phyloP scores from a whole-genome alignment of 768 basidiomycete species.

The Mrakia frigida region DNA sequence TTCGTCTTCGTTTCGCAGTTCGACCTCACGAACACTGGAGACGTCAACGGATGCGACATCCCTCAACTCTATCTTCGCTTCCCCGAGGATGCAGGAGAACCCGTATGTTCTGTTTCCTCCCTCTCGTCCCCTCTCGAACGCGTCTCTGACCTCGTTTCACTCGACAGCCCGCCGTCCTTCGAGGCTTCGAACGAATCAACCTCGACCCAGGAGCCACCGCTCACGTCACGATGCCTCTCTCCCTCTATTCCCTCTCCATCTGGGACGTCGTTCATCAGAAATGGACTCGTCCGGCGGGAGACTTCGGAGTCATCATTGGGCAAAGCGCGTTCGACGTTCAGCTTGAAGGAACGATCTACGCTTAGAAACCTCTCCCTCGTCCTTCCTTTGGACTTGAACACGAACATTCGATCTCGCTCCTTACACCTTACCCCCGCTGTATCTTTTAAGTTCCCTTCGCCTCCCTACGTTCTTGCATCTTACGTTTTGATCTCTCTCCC shows the following conservation, averaged over 20 bases:
- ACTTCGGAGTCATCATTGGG: slow-evolving; percentile 13
- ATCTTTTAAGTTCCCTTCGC: neutral
- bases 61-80: slow-evolving; percentile 37
- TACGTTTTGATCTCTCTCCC: neutral
- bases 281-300: slow-evolving; percentile 25
- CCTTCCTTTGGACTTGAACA: no score
- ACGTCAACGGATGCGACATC: slow-evolving; percentile 57
- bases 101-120: slow-evolving; percentile 3
- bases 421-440: neutral
- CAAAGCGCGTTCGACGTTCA: slow-evolving; percentile 16
- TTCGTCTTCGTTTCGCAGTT: slow-evolving; percentile 50
- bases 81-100: slow-evolving; percentile 30
- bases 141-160: neutral
- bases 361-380: neutral
- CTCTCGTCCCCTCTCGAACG: neutral
- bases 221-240: slow-evolving; percentile 15
- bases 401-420: neutral
- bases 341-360: neutral
- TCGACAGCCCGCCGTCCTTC: slow-evolving; percentile 36
- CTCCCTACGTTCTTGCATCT: neutral
- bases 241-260: slow-evolving; percentile 11
- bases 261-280: slow-evolving; percentile 27
- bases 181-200: slow-evolving; percentile 35
- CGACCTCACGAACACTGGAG: slow-evolving; percentile 61
- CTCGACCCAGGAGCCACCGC: slow-evolving; percentile 42